A percentile compares a stretch with the other conserved stretches of the same genome.
Evolutionary conservation across 129 eudicot species (phyloP).

Genomic region (Flaveria bidentis): DNA sequence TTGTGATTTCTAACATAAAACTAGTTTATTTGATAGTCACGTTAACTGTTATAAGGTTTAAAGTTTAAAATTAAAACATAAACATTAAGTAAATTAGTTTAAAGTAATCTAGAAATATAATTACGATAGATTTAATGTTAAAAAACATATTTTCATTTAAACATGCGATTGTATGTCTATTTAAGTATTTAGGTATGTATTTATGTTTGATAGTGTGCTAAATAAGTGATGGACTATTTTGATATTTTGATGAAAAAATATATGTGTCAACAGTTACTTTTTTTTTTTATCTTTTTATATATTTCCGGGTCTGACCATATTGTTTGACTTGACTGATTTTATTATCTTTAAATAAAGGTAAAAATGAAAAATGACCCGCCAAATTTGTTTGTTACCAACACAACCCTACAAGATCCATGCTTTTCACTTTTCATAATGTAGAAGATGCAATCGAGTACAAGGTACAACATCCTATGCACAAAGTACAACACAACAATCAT

Average conservation of each 20-base stretch:
- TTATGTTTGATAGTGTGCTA: not conserved
- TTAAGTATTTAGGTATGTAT: not conserved
- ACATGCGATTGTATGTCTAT: not conserved
- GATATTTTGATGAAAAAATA: not conserved
- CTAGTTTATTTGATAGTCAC: too few relatives aligned
- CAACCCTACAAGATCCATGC: slow-evolving; percentile 43
- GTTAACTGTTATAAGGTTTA: too few relatives aligned
- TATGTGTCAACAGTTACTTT: too few relatives aligned
- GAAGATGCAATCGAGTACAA: slow-evolving; percentile 40
- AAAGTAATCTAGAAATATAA: too few relatives aligned
- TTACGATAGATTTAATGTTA: too few relatives aligned
- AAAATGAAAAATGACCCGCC: slow-evolving; percentile 41
- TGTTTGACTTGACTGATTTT: slow-evolving; percentile 24
- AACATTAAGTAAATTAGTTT: too few relatives aligned
- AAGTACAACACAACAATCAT: slow-evolving; percentile 16
- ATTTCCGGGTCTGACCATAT: slow-evolving; percentile 33
- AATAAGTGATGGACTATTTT: not conserved
- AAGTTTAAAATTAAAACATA: too few relatives aligned
- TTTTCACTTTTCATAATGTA: slow-evolving; percentile 38
- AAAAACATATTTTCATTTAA: too few relatives aligned
- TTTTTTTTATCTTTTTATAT: slow-evolving; percentile 11
- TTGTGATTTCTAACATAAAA: too few relatives aligned
- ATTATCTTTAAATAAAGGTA: slow-evolving; percentile 29
- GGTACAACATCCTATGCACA: slow-evolving; percentile 27
- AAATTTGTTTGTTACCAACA: slow-evolving; percentile 40